These are phyloP conservation scores for Claviceps paspali DNA, from an alignment of 2,329 filamentous ascomycete species.

Conservation along the genomic window DNA sequence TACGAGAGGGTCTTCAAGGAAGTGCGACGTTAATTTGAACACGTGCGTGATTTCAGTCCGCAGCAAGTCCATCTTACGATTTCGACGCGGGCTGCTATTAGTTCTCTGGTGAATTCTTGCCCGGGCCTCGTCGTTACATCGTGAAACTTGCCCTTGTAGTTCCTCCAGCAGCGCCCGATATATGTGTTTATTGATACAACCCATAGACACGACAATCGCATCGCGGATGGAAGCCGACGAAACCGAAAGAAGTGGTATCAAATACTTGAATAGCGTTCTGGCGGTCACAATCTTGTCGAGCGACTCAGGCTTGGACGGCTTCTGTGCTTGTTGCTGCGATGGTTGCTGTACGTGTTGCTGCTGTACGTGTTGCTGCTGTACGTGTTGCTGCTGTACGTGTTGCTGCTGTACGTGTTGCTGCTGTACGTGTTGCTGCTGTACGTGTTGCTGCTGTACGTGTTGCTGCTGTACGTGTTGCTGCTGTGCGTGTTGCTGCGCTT, in stretches of 20 bases:
- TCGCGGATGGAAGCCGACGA: slow-evolving; percentile 70
- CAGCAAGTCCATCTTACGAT: slow-evolving; percentile 69
- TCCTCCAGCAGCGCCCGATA: slow-evolving; percentile 85
- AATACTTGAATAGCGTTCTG: slow-evolving; percentile 73
- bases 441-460: too few species aligned
- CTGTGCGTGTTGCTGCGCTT: too few species aligned
- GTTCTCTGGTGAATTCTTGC: slow-evolving; percentile 75
- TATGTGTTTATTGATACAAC: slow-evolving; percentile 87
- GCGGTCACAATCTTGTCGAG: slow-evolving; percentile 75
- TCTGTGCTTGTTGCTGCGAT: slow-evolving; percentile 76
- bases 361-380: too few species aligned
- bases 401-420: too few species aligned
- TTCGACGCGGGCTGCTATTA: slow-evolving; percentile 67
- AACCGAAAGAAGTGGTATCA: slow-evolving; percentile 74
- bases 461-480: too few species aligned
- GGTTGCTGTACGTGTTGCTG: too few species aligned
- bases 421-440: too few species aligned
- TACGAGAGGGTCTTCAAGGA: slow-evolving; percentile 63
- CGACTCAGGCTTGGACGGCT: slow-evolving; percentile 55
- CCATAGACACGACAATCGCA: slow-evolving; percentile 80
- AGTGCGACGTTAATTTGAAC: slow-evolving; percentile 85
- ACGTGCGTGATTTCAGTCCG: slow-evolving; percentile 93
- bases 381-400: too few species aligned
- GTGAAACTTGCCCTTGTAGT: slow-evolving; percentile 69
- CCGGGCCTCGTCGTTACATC: slow-evolving; percentile 79